Base-by-base conservation (phyloP, 169 alveolate genomes). In the Theileria sp. region DNA sequence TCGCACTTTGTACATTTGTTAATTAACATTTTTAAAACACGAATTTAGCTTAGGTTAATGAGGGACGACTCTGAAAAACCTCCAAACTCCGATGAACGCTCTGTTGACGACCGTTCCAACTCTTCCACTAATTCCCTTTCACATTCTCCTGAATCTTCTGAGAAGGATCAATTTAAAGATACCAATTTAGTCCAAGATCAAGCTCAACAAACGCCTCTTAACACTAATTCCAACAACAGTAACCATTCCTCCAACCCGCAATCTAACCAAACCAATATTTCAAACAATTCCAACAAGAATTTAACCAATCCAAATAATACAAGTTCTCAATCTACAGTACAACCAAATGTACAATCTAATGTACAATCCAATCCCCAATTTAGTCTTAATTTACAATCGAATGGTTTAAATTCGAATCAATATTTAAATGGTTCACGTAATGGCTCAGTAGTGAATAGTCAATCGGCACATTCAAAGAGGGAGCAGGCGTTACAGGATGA, bases 401-500 rank as follows among this genome's bases (percentile, higher is more conserved):
- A 1, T 44, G 54, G 54, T 4, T 44, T 44, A 8, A 44, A 44
- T 8, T 13, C 54, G 54, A 44, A 44, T 44, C 54, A 44, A 44
- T 44, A 44, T 44, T 44, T 44, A 44, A 44, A 44, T 44, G 54
- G 54, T 44, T 4, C 54, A 4, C 54, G 54, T 44, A 44, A 44
- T 44, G 54, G 54, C 1, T 44, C 69, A 8, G 50, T 8, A 26
- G 34, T 13, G 50, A 28, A 28, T 32, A 8, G 69, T 61, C 80
- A 51, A 10, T 19, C 17, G 3, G 7, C 80, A 8, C 25, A 74
- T 17, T 0, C 1, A 0, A 74, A 51, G 44, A 15, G 64, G 28
- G 80, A 74, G 79, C 80, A 44, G 19, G 80, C 80, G 0, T 68
- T 36, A 8, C 73, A 74, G 44, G 71, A 74, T 21, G 80, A 74